Conservation (phyloP, 2,329 filamentous ascomycete species). For the Xylaria sp. region DNA sequence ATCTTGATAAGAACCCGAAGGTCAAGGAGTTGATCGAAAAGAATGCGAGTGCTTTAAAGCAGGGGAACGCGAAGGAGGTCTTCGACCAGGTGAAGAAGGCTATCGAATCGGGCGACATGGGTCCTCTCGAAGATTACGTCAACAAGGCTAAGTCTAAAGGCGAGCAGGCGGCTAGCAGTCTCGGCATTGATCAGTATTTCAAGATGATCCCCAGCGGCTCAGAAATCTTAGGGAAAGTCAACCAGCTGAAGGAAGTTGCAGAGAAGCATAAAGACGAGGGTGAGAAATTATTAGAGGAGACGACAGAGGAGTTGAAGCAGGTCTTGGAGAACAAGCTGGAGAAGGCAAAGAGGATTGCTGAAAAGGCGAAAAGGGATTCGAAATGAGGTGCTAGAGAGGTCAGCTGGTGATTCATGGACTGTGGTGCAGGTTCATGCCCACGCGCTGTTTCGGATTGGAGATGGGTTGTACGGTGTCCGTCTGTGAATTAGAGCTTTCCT, state of each 20-base stretch:
- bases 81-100: constrained; percentile 72
- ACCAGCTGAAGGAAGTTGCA: constrained; percentile 71
- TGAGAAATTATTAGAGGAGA: constrained; percentile 75
- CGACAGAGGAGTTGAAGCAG: constrained; percentile 72
- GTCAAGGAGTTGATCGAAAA: constrained; percentile 77
- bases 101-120: constrained; percentile 69
- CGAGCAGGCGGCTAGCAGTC: constrained; percentile 52
- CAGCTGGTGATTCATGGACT: background rate
- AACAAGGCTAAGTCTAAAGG: constrained; percentile 69
- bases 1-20: constrained; percentile 80
- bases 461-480: constrained; percentile 2
- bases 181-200: constrained; percentile 71
- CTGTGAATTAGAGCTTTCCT: no score
- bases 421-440: background rate
- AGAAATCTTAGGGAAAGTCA: constrained; percentile 73
- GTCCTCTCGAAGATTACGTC: constrained; percentile 70
- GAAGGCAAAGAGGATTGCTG: constrained; percentile 67
- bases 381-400: constrained; percentile 46
- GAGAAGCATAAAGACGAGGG: constrained; percentile 76
- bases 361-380: constrained; percentile 63
- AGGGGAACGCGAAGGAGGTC: constrained; percentile 72
- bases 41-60: constrained; percentile 74
- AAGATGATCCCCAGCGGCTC: constrained; percentile 72
- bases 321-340: constrained; percentile 70
- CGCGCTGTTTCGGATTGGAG: background rate